phyloP scores from a whole-genome alignment of 257 asterid genomes.

The Echium plantagineum region DNA sequence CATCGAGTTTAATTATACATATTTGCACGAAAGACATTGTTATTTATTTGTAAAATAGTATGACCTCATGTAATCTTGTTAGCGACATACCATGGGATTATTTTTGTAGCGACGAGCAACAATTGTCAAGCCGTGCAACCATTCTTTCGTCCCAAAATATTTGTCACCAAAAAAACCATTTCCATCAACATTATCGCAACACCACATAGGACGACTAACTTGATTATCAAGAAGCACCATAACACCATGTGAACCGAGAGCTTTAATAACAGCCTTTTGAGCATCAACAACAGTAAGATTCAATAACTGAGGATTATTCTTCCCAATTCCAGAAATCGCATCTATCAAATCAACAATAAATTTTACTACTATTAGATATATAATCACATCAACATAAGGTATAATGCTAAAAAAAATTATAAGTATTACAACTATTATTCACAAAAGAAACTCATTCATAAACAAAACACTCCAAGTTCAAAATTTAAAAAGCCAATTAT shows the following conservation, averaged over 20 bases:
- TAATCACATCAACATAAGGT: background rate
- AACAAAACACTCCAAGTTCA: too few relatives aligned
- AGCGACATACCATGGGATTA: conserved; percentile 28
- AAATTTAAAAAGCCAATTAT: too few relatives aligned
- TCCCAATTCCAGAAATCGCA: conserved; percentile 30
- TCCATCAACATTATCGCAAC: conserved; percentile 43
- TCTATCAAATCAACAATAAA: conserved; percentile 1
- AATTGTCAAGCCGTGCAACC: conserved; percentile 34
- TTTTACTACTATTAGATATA: too few relatives aligned
- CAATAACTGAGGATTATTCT: conserved; percentile 37
- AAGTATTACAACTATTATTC: too few relatives aligned
- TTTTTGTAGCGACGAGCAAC: conserved; percentile 40
- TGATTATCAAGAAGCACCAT: conserved; percentile 73
- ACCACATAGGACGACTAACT: conserved; percentile 57
- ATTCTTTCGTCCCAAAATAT: conserved; percentile 40
- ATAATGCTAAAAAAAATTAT: too few relatives aligned
- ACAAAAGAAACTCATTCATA: too few relatives aligned
- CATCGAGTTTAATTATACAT: too few relatives aligned
- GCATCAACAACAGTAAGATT: conserved; percentile 26
- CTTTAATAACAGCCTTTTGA: conserved; percentile 40
- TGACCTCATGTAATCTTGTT: too few relatives aligned
- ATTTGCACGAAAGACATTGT: too few relatives aligned
- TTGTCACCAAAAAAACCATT: conserved; percentile 69
- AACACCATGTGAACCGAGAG: conserved; percentile 30
- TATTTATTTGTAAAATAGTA: too few relatives aligned